Base-by-base conservation (phyloP, 768 basidiomycete genomes). In the Lactifluus rugatus region DNA sequence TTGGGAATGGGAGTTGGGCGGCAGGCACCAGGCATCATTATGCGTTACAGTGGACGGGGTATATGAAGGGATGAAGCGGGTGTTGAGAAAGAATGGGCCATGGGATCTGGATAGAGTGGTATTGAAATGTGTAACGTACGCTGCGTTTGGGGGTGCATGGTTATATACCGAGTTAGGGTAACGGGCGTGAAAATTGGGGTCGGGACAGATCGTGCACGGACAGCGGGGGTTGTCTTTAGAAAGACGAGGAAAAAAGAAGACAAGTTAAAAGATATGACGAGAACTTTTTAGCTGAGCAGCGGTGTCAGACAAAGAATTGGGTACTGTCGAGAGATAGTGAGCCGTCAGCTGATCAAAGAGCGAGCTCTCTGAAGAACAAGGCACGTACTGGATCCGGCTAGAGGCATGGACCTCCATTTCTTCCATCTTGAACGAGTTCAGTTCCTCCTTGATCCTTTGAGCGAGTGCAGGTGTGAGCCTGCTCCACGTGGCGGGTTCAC, bases 391-490 rank as follows among this genome's bases (percentile, higher is more conserved):
- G 66, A 89, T 83, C 71, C 91, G 84, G 72, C 91, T 94, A 50
- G 87, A 77, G 65, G 89, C 89, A 72, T 98, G 95, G 61, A 99
- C 93, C 70, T 94, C 92, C 95, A 99, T 98, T 75, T 97, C 93
- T 73, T 95, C 93, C 89, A 97, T 91, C 79, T 98, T 98, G 74
- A 90, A 98, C 56, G 91, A 92, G 73, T 99, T 99, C 52, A 99
- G 77, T 74, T 95, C 92, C 74, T 95, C 93, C 79, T 99, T 99
- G 72, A 99, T 98, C 66, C 87, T 80, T 76, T 97, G 92, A 41
- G 95, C 95, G 66, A 98, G 76, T 57, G 87, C 84, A 45, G 95
- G 96, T 52, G 96, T 99, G 66, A 99, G 74, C 41, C 90, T 81
- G 73, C 94, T 97, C 85, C 93, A 97, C 26, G 95, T 98, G 48